Percentiles rank a stretch among this genome's conserved stretches.
Evolutionary conservation across 768 basidiomycete genomes (phyloP).

Genomic region (Termitomyces sp.): DNA sequence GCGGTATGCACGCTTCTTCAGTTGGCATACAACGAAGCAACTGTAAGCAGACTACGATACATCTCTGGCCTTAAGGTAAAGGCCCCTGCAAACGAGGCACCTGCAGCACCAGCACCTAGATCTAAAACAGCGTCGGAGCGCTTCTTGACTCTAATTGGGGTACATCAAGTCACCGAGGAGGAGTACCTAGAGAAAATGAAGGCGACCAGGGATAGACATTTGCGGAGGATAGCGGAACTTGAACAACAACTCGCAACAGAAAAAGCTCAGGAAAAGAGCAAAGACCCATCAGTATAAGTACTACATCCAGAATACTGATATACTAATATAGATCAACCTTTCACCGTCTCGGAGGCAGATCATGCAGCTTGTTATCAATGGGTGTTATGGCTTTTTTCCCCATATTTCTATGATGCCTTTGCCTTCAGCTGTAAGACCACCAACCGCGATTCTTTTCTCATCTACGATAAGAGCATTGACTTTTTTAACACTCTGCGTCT

Average conservation of each 20-base stretch:
- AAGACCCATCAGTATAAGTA: constrained; percentile 6
- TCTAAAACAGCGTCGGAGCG: constrained; percentile 31
- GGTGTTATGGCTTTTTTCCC: constrained; percentile 27
- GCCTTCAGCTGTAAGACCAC: constrained; percentile 56
- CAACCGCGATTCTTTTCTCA: constrained; percentile 50
- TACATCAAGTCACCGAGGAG: constrained; percentile 64
- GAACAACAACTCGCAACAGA: constrained; percentile 40
- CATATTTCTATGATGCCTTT: constrained; percentile 67
- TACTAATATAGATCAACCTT: not conserved
- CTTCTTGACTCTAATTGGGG: constrained; percentile 43
- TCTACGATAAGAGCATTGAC: constrained; percentile 60
- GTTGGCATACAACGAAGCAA: constrained; percentile 66
- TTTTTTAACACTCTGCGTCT: constrained; percentile 47
- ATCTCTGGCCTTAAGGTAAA: constrained; percentile 36
- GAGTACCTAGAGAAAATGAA: constrained; percentile 64
- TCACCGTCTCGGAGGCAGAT: not conserved
- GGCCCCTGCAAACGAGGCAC: constrained; percentile 15
- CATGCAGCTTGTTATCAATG: not conserved
- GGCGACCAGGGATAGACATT: constrained; percentile 49
- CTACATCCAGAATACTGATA: not conserved
- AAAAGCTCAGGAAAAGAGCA: constrained; percentile 23
- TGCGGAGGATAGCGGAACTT: constrained; percentile 57
- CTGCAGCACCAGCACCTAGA: constrained; percentile 3
- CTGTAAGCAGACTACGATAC: constrained; percentile 56
- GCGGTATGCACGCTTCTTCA: constrained; percentile 62